These are phyloP conservation scores for Sporothrix brasiliensis DNA, from an alignment of 2,329 filamentous ascomycete genomes.

Conservation along the genomic window DNA sequence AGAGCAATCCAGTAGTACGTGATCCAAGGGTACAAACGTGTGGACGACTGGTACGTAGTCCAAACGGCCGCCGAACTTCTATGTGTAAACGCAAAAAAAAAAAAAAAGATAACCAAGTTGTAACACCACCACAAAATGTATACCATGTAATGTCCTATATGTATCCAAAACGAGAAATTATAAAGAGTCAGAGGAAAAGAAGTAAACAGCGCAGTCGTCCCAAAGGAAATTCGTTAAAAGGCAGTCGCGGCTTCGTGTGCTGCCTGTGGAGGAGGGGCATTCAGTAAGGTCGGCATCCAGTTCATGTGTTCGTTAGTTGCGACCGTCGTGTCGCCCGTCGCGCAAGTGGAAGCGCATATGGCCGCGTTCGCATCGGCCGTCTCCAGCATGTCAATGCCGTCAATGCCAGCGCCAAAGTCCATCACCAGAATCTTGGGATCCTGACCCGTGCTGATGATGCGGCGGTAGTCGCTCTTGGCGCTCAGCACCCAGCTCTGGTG, in stretches of 20 bases:
- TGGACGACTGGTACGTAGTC: background rate
- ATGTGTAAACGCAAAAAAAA: too few relatives aligned
- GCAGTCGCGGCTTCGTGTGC: background rate
- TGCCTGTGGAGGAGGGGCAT: background rate
- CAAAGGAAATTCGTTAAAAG: slow-evolving; percentile 29
- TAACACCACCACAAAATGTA: slow-evolving; percentile 23
- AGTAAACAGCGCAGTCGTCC: slow-evolving; percentile 14
- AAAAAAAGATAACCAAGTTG: background rate
- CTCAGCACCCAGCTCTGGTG: slow-evolving; percentile 96
- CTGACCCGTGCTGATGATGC: slow-evolving; percentile 93
- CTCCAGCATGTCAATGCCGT: slow-evolving; percentile 62
- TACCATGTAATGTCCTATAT: slow-evolving; percentile 15
- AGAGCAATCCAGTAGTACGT: background rate
- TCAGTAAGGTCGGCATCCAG: background rate
- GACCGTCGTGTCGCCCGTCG: background rate
- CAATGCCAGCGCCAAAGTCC: slow-evolving; percentile 75
- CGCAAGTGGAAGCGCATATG: background rate
- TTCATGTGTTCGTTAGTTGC: background rate
- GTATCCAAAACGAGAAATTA: slow-evolving; percentile 14
- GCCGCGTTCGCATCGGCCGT: slow-evolving; percentile 19
- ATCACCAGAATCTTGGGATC: slow-evolving; percentile 90
- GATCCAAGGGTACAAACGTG: background rate
- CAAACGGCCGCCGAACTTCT: background rate
- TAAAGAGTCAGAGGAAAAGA: background rate
- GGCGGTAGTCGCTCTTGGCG: slow-evolving; percentile 91